Base-by-base conservation (phyloP, 1,139 yeast genomes). In the Yamadazyma kanchanaburiensis region DNA sequence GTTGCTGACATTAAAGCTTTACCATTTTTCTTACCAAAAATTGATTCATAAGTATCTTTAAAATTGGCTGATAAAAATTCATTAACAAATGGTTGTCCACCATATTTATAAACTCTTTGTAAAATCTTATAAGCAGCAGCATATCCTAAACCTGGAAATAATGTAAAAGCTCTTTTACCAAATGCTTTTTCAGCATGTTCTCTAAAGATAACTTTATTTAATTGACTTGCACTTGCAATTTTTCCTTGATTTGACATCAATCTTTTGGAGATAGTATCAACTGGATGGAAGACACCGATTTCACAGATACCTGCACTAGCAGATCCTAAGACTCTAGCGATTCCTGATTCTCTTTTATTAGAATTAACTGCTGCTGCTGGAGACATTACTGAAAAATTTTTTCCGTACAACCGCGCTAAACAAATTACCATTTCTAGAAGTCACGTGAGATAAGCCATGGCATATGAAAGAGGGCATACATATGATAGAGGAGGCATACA, bases 61-160 rank as follows among this genome's bases (percentile, higher is more conserved):
- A 80, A 86, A 66, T 87, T 83, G 48, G 73, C 69, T 47, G 85
- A 75, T 55, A 91, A 73, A 55, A 81, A 86, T 63, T 91, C 99
- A 55, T 89, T 91, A 42, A 94, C 99, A 55, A 88, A 89, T 33
- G 99, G 98, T 64, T 91, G 99, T 31, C 99, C 99, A 55, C 98
- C 97, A 59, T 94, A 91, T 64, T 91, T 91, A 75, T 94, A 91
- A 32, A 91, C 96, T 68, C 99, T 81, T 66, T 91, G 99, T 51
- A 91, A 72, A 49, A 91, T 83, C 70, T 91, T 91, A 74, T 91
- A 91, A 46, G 89, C 86, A 27, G 98, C 98, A 44, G 98, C 98
- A 53, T 94, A 91, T 15, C 98, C 98, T 45, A 91, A 74, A 55
- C 99, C 99, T 11, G 99, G 98, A 70, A 91, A 91, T 45, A 91